Evolutionary conservation across 805 yeast genomes (phyloP), one percentile per base, ranked within the genome.

Genomic region (Sungouiozyma intestinalis): DNA sequence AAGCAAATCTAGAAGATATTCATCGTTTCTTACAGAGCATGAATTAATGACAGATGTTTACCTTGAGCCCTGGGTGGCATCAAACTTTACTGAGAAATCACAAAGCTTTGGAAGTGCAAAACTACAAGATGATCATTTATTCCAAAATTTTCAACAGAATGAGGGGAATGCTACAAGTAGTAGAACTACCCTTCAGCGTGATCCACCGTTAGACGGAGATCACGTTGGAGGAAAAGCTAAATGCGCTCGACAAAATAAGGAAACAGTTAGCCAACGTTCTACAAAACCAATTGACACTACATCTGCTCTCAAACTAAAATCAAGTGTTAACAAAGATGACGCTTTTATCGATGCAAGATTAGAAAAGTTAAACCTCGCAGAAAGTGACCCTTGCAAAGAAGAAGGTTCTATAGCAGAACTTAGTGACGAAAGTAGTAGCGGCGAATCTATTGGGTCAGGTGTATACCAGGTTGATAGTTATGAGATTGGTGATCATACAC

Each of bases 1-100:
- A 52, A 69, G 71, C 55, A 72, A 73, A 42, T 67, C 74, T 1
- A 60, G 68, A 17, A 65, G 63, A 40, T 64, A 57, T 4, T 32
- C 39, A 16, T 49, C 50, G 14, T 36, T 48, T 2, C 50, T 54
- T 19, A 53, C 58, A 11, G 42, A 45, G 19, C 50, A 54, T 1
- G 52, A 54, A 24, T 6, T 24, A 11, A 24, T 24, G 11, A 11
- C 6, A 7, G 29, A 24, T 11, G 11, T 7, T 24, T 24, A 7
- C 29, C 11, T 11, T 7, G 29, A 24, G 9, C 11, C 11, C 29
- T 6, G 11, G 11, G 11, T 7, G 6, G 11, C 11, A 24, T 24
- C 29, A 24, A 24, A 11, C 11, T 24, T 7, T 24, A 7, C 29
- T 24, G 29, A 24, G 29, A 24, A 6, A 7, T 11, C 6, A 24